These are phyloP conservation scores for Penicillium sp. DNA, from an alignment of 2,329 filamentous ascomycete species.

Conservation along the genomic window DNA sequence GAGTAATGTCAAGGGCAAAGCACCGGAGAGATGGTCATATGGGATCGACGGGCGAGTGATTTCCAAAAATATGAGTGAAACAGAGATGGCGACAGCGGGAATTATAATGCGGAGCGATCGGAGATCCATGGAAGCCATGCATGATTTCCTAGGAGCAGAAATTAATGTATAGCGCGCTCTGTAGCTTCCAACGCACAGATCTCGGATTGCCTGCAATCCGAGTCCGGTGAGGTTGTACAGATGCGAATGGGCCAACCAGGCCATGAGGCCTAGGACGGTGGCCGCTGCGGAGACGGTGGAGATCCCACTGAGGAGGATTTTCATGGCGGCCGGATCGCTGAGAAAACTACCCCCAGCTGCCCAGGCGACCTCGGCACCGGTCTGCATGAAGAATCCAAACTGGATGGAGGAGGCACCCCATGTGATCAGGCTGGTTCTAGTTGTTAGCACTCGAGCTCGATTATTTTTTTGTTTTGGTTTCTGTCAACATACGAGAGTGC, in stretches of 20 bases:
- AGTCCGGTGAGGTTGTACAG: conserved; percentile 31
- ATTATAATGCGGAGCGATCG: conserved; percentile 22
- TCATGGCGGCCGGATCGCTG: conserved; percentile 39
- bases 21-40: conserved; percentile 39
- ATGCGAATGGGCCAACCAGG: conserved; percentile 31
- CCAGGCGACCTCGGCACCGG: conserved; percentile 45
- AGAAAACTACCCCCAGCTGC: conserved; percentile 37
- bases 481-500: conserved; percentile 31
- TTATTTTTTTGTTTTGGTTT: background rate
- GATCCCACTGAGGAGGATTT: conserved; percentile 40
- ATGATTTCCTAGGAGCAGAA: conserved; percentile 19
- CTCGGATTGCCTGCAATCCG: conserved; percentile 23
- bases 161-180: conserved; percentile 23
- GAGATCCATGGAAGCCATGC: conserved; percentile 19
- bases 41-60: conserved; percentile 35
- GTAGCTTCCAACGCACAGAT: conserved; percentile 15
- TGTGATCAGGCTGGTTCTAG: conserved; percentile 28
- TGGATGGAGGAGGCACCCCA: conserved; percentile 37
- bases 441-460: background rate
- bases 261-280: conserved; percentile 28
- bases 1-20: conserved; percentile 38
- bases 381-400: conserved; percentile 44
- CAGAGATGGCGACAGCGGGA: conserved; percentile 16
- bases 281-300: conserved; percentile 28
- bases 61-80: conserved; percentile 33